phyloP scores from a whole-genome alignment of 306 rosid genomes.

The Cyamopsis tetragonoloba region DNA sequence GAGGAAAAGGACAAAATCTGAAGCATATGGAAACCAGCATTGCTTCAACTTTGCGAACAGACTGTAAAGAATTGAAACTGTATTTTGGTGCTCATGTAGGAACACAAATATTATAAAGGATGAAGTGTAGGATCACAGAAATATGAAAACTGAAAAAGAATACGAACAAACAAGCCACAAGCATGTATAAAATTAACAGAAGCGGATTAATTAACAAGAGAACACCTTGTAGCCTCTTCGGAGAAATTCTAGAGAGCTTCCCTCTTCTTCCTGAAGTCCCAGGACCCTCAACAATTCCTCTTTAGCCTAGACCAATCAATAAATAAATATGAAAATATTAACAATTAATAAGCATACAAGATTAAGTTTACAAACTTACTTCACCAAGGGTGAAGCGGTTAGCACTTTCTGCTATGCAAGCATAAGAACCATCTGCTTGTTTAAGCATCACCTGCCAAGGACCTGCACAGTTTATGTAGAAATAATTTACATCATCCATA shows the following conservation, averaged over 20 bases:
- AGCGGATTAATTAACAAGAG: slow-evolving; percentile 17
- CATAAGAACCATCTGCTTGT: slow-evolving; percentile 89
- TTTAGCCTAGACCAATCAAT: slow-evolving; percentile 59
- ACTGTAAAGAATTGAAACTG: neutral
- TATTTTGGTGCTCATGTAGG: neutral
- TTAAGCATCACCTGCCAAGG: slow-evolving; percentile 99
- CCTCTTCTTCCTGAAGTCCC: slow-evolving; percentile 89
- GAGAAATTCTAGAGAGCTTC: slow-evolving; percentile 90
- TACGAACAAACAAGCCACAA: neutral
- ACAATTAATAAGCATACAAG: slow-evolving; percentile 12
- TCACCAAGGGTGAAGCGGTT: slow-evolving; percentile 87
- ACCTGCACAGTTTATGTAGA: slow-evolving; percentile 45
- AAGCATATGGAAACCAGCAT: neutral
- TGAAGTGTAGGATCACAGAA: neutral
- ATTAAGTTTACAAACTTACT: slow-evolving; percentile 43
- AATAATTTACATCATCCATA: slow-evolving; percentile 12
- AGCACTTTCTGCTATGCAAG: slow-evolving; percentile 91
- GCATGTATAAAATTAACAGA: slow-evolving; percentile 16
- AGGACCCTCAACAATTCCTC: slow-evolving; percentile 89
- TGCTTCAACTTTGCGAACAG: neutral
- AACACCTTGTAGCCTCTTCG: slow-evolving; percentile 93
- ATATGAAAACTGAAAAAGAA: neutral
- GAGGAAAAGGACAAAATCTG: neutral
- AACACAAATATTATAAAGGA: neutral
- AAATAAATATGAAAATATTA: slow-evolving; percentile 26